phyloP scores from a whole-genome alignment of 257 asterid genomes.

The Solanum peruvianum region DNA sequence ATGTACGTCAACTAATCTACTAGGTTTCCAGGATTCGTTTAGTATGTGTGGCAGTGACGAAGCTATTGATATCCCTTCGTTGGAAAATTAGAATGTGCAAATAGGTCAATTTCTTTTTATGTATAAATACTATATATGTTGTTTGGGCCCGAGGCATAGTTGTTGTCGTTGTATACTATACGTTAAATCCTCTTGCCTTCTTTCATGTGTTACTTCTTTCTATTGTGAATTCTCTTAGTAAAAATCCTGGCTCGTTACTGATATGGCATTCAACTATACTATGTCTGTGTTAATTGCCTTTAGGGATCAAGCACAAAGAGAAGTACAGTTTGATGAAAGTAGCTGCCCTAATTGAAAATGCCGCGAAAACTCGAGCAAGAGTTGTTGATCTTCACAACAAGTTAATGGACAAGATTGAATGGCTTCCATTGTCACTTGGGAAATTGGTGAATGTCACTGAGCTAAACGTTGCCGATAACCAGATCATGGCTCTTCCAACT shows the following conservation, averaged over 20 bases:
- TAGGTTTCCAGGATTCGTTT: background rate
- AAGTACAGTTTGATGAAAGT: conserved; percentile 45
- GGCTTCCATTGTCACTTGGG: conserved; percentile 83
- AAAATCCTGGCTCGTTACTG: background rate
- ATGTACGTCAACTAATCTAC: background rate
- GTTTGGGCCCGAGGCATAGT: background rate
- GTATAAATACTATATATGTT: background rate
- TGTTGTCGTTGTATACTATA: background rate
- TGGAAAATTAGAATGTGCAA: background rate
- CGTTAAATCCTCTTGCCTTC: background rate
- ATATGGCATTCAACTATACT: background rate
- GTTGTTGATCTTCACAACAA: conserved; percentile 55
- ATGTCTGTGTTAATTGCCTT: conserved; percentile 9
- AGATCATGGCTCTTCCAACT: conserved; percentile 72
- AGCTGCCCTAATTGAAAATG: conserved; percentile 51
- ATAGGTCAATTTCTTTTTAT: background rate
- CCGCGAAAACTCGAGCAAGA: conserved; percentile 29
- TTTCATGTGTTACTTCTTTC: background rate
- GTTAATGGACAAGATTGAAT: conserved; percentile 66
- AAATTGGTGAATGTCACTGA: conserved; percentile 43
- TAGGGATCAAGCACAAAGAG: conserved; percentile 16
- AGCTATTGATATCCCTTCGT: background rate
- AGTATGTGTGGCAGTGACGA: background rate
- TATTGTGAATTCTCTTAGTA: background rate
- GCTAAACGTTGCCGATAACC: conserved; percentile 51